Percentiles rank a stretch among this genome's conserved stretches.
phyloP scores from a whole-genome alignment of 768 basidiomycete species.

The Leccinum subgranulosum region DNA sequence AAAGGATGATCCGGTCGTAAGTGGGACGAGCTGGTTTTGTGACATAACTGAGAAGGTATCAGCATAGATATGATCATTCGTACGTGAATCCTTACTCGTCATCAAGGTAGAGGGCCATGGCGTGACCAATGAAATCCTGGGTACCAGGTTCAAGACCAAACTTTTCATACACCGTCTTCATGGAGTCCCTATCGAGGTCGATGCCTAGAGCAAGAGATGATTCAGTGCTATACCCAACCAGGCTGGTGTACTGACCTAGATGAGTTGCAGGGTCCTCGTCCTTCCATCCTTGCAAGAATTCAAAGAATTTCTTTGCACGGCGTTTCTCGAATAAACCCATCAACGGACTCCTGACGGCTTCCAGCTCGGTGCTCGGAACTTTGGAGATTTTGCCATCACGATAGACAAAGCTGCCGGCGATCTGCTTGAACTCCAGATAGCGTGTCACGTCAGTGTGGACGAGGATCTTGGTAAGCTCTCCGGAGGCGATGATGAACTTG shows the following conservation, averaged over 20 bases:
- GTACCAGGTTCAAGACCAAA: constrained; percentile 97
- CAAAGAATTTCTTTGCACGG: constrained; percentile 97
- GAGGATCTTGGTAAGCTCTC: constrained; percentile 96
- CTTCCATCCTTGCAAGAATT: constrained; percentile 93
- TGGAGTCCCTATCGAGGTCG: constrained; percentile 84
- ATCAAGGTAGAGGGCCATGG: constrained; percentile 97
- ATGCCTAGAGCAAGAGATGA: constrained; percentile 50
- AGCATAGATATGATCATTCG: constrained; percentile 1
- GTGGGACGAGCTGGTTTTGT: constrained; percentile 85
- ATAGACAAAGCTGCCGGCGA: constrained; percentile 97
- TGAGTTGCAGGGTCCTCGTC: constrained; percentile 96
- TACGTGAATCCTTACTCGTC: constrained; percentile 69
- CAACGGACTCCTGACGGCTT: constrained; percentile 90
- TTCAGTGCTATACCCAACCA: background rate
- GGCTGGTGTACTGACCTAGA: constrained; percentile 60
- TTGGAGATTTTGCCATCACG: constrained; percentile 96
- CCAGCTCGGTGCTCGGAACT: constrained; percentile 96
- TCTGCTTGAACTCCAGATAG: constrained; percentile 99
- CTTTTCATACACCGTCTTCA: constrained; percentile 94
- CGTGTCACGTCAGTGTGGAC: constrained; percentile 98
- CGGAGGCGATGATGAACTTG: constrained; percentile 98
- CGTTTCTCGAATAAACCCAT: constrained; percentile 99
- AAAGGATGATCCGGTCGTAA: constrained; percentile 93
- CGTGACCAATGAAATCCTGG: constrained; percentile 98
- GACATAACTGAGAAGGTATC: constrained; percentile 66